Evolutionary conservation across 192 early-diverging fungal genomes (phyloP).

Genomic region (Jimgerdemannia flammicorona): DNA sequence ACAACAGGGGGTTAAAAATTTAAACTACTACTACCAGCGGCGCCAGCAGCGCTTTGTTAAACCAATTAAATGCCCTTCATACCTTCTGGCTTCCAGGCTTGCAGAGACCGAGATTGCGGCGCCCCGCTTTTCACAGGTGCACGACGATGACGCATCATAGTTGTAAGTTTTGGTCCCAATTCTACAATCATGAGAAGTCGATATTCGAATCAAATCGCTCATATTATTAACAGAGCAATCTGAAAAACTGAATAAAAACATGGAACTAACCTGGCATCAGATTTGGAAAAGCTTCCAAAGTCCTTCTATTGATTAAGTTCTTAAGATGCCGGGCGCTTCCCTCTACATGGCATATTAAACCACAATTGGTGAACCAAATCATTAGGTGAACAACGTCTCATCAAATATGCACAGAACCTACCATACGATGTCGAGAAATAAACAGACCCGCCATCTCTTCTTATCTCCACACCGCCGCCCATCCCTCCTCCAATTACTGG

Average conservation of each 20-base stretch:
- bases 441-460: background rate
- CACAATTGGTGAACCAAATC: background rate
- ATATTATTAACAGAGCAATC: too few species aligned
- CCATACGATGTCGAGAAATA: slow-evolving; percentile 2
- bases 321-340: slow-evolving; percentile 24
- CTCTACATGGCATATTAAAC: background rate
- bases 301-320: slow-evolving; percentile 43
- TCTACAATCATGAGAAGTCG: slow-evolving; percentile 9
- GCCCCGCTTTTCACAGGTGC: slow-evolving; percentile 17
- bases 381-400: background rate
- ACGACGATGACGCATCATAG: background rate
- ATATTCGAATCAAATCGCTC: too few species aligned
- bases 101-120: slow-evolving; percentile 32
- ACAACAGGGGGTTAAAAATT: background rate
- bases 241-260: too few species aligned
- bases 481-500: background rate
- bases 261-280: slow-evolving; percentile 20
- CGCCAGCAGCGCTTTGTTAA: too few species aligned
- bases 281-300: slow-evolving; percentile 47
- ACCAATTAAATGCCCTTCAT: slow-evolving; percentile 6
- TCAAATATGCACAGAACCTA: background rate
- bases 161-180: background rate
- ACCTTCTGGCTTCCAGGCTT: slow-evolving; percentile 74
- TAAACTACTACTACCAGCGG: too few species aligned
- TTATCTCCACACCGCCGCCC: background rate